Conservation (phyloP, 208 protist genomes). For the Trichomonas gallinae region DNA sequence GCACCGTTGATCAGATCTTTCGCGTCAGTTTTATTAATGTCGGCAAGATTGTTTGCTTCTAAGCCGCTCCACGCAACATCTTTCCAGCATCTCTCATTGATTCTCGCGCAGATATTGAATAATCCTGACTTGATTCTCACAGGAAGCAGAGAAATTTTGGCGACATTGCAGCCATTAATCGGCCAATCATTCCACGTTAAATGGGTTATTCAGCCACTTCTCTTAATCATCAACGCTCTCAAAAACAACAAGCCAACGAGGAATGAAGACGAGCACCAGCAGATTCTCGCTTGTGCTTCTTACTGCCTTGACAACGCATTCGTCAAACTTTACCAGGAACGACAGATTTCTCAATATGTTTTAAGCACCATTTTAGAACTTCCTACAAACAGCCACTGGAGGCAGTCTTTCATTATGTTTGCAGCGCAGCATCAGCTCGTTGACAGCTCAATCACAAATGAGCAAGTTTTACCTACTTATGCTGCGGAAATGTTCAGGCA, state of each 20-base stretch:
- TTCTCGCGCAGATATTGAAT: not conserved
- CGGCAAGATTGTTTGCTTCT: not conserved
- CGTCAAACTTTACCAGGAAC: not conserved
- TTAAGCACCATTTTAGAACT: not conserved
- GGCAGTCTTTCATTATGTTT: not conserved
- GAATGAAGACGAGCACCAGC: not conserved
- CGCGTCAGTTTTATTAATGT: not conserved
- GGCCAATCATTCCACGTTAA: not conserved
- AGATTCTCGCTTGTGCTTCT: not conserved
- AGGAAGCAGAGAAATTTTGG: not conserved
- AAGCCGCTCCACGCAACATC: slow-evolving; percentile 4
- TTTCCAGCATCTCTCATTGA: not conserved
- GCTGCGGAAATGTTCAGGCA: not conserved
- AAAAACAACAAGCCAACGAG: not conserved
- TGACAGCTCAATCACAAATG: not conserved
- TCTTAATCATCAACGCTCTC: not conserved
- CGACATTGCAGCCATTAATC: not conserved
- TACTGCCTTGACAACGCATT: not conserved
- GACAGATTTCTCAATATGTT: not conserved
- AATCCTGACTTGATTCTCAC: not conserved
- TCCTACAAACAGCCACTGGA: not conserved
- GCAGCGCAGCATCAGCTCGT: not conserved
- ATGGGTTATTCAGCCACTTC: not conserved
- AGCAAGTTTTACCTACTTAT: not conserved
- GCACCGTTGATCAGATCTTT: not conserved